phyloP scores from a whole-genome alignment of 371 early-diverging fungal genomes.

The Circinella minor region DNA sequence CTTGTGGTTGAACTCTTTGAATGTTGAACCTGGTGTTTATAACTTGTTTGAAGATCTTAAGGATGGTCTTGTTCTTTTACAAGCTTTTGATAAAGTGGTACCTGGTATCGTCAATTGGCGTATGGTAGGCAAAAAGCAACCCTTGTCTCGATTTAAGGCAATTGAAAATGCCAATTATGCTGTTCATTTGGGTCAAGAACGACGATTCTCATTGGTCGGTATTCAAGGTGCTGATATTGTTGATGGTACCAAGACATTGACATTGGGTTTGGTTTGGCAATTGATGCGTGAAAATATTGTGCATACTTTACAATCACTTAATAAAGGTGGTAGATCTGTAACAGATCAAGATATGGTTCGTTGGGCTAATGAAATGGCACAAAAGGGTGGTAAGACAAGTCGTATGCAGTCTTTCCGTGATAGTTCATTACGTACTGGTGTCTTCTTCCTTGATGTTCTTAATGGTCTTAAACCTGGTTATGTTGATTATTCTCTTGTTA shows the following conservation, averaged over 20 bases:
- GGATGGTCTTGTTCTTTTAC: conserved; percentile 84
- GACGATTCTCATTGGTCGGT: conserved; percentile 90
- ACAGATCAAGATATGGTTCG: conserved; percentile 90
- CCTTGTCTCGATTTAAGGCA: conserved; percentile 88
- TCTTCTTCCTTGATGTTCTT: conserved; percentile 90
- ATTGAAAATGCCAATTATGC: conserved; percentile 96
- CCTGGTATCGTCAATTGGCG: conserved; percentile 93
- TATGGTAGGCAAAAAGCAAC: conserved; percentile 76
- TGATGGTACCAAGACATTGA: conserved; percentile 88
- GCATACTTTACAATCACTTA: conserved; percentile 86
- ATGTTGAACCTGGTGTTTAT: conserved; percentile 94
- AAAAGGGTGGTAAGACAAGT: conserved; percentile 68
- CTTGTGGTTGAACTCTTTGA: conserved; percentile 94
- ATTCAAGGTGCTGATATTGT: conserved; percentile 95
- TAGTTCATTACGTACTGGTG: conserved; percentile 71
- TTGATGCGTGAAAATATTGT: conserved; percentile 96
- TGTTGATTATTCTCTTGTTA: conserved; percentile 88
- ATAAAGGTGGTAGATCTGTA: conserved; percentile 79
- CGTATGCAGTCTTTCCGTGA: conserved; percentile 88
- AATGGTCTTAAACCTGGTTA: conserved; percentile 90
- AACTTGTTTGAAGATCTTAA: conserved; percentile 86
- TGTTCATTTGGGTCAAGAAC: conserved; percentile 83
- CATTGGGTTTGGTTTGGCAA: conserved; percentile 93
- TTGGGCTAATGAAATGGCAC: conserved; percentile 91
- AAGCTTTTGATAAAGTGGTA: conserved; percentile 91